Percentiles rank a stretch among this genome's conserved stretches.
Evolutionary conservation across 2,329 filamentous ascomycete species (phyloP).

Genomic region (Periconia macrospinosa): DNA sequence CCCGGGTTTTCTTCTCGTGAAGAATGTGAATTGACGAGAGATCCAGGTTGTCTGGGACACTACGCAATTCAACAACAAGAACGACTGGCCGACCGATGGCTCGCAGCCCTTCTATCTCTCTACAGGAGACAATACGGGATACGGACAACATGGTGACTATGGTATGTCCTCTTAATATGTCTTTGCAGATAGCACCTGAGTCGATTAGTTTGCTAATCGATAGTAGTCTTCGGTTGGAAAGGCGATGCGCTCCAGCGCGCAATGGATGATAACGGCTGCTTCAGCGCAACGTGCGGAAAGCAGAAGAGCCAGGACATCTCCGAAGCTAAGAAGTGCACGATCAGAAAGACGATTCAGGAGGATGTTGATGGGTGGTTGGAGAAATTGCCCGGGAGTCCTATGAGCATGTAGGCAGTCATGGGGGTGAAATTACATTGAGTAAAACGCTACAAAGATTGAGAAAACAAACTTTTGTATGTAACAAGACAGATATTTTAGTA

Average conservation of each 20-base stretch:
- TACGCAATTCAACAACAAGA: conserved; percentile 24
- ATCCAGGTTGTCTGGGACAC: conserved; percentile 44
- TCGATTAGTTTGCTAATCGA: background rate
- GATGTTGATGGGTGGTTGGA: conserved; percentile 19
- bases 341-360: conserved; percentile 18
- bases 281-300: conserved; percentile 15
- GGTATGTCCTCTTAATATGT: background rate
- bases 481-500: too few relatives aligned
- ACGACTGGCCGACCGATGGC: conserved; percentile 20
- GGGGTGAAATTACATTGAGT: background rate
- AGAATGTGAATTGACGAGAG: conserved; percentile 33
- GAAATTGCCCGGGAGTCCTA: conserved; percentile 5
- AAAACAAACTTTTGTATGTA: too few relatives aligned
- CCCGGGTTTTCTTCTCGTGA: conserved; percentile 4
- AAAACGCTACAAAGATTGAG: too few relatives aligned
- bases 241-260: conserved; percentile 18
- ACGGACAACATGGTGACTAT: conserved; percentile 16
- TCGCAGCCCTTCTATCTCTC: conserved; percentile 21
- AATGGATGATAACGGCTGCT: conserved; percentile 24
- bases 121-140: conserved; percentile 17
- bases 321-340: conserved; percentile 15
- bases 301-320: conserved; percentile 15
- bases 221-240: conserved; percentile 25
- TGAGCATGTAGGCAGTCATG: background rate
- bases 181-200: background rate